phyloP scores from a whole-genome alignment of 176 grass and related monocot species.

The Triticum dicoccoides region DNA sequence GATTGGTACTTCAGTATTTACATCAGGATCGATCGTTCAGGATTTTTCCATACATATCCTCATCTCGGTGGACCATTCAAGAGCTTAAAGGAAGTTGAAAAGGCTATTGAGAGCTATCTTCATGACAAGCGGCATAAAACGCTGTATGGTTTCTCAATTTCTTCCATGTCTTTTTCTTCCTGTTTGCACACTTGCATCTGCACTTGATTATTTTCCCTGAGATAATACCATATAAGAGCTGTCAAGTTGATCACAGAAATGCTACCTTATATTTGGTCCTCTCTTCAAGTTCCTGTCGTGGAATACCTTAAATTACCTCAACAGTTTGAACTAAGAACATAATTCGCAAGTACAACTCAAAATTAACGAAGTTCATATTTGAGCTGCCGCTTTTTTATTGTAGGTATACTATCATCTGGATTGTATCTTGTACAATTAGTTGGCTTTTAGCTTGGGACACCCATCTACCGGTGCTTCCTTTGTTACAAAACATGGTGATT shows the following conservation, averaged over 20 bases:
- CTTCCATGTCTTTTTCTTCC: background rate
- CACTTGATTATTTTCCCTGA: background rate
- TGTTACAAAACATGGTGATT: background rate
- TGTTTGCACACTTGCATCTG: background rate
- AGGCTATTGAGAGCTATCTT: background rate
- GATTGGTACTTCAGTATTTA: constrained; percentile 1
- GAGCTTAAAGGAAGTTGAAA: background rate
- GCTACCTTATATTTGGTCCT: background rate
- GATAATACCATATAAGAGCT: background rate
- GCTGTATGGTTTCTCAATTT: background rate
- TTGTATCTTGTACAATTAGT: background rate
- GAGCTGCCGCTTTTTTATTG: background rate
- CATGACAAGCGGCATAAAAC: background rate
- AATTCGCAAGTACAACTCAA: background rate
- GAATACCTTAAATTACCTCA: background rate
- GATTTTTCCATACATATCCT: background rate
- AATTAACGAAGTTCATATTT: background rate
- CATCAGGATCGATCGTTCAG: background rate
- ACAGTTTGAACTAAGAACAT: background rate
- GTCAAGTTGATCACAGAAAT: background rate
- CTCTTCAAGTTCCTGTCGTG: background rate
- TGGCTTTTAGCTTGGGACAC: background rate
- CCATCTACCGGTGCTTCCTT: background rate
- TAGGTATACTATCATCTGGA: background rate
- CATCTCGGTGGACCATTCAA: background rate